Evolutionary conservation across 2,329 filamentous ascomycete species (phyloP), one percentile per base, ranked within the genome.

Genomic region (Ascochyta clinopodiicola): DNA sequence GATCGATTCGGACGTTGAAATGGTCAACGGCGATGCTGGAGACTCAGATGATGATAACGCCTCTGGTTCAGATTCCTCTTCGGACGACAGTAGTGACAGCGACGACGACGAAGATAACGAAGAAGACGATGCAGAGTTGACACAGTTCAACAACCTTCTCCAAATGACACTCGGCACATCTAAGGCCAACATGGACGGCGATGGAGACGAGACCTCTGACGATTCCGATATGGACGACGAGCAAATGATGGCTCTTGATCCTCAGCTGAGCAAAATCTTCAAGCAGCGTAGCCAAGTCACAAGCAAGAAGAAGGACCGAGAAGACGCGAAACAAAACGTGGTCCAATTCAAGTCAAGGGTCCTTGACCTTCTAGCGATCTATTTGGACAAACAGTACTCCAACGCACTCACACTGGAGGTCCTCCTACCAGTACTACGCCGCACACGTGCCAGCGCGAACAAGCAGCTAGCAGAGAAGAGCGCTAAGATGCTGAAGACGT

Each of bases 271-370:
- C 45, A 90, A 91, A 60, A 91, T 97, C 59, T 96, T 98, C 82
- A 87, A 88, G 62, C 88, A 93, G 62, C 87, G 88, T 44, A 86
- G 85, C 62, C 88, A 91, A 73, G 63, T 61, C 2, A 70, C 69
- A 1, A 88, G 83, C 72, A 88, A 89, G 70, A 95, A 93, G 78
- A 90, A 93, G 76, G 88, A 95, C 70, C 89, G 90, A 67, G 91
- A 91, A 71, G 89, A 94, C 57, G 93, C 94, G 50, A 95, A 91
- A 71, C 90, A 94, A 64, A 92, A 87, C 19, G 91, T 98, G 70
- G 80, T 96, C 68, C 93, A 94, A 77, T 96, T 99, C 83, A 99
- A 99, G 80, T 91, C 91, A 75, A 90, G 93, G 37, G 89, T 97
- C 6, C 84, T 98, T 4, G 95, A 98, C 70, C 84, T 98, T 1